Percentiles rank a stretch among this genome's conserved stretches.
Conservation (phyloP, 192 early-diverging fungal species). For the Coemansia sp. region DNA sequence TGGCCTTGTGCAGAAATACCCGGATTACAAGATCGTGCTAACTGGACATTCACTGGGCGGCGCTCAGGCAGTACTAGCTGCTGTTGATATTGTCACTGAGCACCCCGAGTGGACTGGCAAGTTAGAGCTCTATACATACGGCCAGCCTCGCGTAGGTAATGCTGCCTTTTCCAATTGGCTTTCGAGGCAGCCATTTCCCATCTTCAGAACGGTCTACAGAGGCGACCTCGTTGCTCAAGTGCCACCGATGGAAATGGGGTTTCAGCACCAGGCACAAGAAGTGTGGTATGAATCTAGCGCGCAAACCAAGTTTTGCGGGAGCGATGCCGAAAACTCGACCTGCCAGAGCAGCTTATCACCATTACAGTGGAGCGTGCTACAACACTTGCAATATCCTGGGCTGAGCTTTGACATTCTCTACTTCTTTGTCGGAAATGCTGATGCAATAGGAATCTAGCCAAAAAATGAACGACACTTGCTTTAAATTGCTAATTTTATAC, state of each 20-base stretch:
- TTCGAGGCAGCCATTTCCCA: slow-evolving; percentile 9
- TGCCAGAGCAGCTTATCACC: slow-evolving; percentile 12
- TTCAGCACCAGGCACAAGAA: slow-evolving; percentile 27
- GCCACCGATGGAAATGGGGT: slow-evolving; percentile 15
- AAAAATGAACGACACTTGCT: neutral
- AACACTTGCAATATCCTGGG: slow-evolving; percentile 21
- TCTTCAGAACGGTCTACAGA: slow-evolving; percentile 18
- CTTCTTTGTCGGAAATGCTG: slow-evolving; percentile 4
- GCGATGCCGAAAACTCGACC: slow-evolving; percentile 3
- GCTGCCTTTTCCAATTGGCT: slow-evolving; percentile 32
- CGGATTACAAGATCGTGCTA: slow-evolving; percentile 38
- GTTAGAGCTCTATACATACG: slow-evolving; percentile 38
- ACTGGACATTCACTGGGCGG: slow-evolving; percentile 53
- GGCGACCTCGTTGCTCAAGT: slow-evolving; percentile 22
- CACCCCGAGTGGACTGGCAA: slow-evolving; percentile 15
- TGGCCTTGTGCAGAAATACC: slow-evolving; percentile 26
- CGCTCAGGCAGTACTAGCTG: slow-evolving; percentile 32
- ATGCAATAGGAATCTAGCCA: slow-evolving; percentile 4
- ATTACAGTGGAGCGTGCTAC: slow-evolving; percentile 7
- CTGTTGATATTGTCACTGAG: slow-evolving; percentile 26
- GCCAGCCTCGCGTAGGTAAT: slow-evolving; percentile 53
- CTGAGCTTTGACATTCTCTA: slow-evolving; percentile 19
- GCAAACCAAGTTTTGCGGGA: slow-evolving; percentile 15
- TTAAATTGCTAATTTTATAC: neutral
- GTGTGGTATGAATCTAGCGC: slow-evolving; percentile 17